phyloP scores from a whole-genome alignment of 768 basidiomycete genomes.

The Rhodotorula kratochvilovae region DNA sequence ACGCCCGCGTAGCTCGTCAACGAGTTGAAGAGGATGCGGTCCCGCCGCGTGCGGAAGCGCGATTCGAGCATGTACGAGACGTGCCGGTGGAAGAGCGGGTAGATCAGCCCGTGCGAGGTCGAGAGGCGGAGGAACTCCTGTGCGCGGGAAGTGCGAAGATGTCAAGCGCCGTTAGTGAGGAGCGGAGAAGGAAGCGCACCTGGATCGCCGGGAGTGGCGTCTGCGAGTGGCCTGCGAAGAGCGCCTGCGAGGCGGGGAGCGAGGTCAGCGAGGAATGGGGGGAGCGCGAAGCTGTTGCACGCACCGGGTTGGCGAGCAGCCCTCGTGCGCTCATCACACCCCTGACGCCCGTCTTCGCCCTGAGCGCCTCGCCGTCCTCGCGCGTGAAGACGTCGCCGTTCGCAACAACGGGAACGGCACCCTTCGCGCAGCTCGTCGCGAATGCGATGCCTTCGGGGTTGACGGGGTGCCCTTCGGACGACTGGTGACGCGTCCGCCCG shows the following conservation, averaged over 20 bases:
- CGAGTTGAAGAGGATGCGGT: constrained; percentile 50
- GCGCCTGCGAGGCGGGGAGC: constrained; percentile 42
- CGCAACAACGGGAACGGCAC: constrained; percentile 51
- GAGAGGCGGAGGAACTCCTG: constrained; percentile 49
- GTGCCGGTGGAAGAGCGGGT: constrained; percentile 53
- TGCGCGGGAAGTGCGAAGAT: neutral
- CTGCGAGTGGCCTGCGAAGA: constrained; percentile 49
- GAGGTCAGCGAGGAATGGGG: neutral
- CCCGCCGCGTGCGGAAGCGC: constrained; percentile 37
- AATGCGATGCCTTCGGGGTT: constrained; percentile 50
- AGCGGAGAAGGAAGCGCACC: constrained; percentile 23
- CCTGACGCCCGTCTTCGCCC: constrained; percentile 48
- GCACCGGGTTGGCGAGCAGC: constrained; percentile 51
- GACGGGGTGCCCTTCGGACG: constrained; percentile 50
- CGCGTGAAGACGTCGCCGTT: constrained; percentile 53
- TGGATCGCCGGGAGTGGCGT: constrained; percentile 50
- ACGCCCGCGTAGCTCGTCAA: constrained; percentile 48
- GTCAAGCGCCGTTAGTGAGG: neutral
- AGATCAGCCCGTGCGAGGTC: constrained; percentile 49
- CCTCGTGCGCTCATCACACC: constrained; percentile 55
- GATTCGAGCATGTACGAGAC: constrained; percentile 51
- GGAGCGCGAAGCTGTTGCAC: neutral
- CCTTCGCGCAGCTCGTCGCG: constrained; percentile 50
- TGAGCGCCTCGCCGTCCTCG: constrained; percentile 48
- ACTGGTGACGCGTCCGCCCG: constrained; percentile 52